Conservation (phyloP, 345 rosid genomes). For the Atalantia buxifolia region DNA sequence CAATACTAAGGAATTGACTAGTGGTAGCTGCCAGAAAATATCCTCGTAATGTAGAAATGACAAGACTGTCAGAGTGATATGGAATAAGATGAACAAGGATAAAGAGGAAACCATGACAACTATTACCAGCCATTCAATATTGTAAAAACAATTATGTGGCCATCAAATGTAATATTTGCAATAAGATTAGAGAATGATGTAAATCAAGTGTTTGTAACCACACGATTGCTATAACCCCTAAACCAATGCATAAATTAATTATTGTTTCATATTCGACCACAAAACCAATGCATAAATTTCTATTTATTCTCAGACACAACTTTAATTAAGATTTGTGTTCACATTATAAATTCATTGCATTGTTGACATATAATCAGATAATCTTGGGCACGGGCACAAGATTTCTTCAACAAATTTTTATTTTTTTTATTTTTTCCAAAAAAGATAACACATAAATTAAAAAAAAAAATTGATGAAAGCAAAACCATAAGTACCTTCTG, state of each 20-base stretch:
- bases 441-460: background rate
- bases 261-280: background rate
- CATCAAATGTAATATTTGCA: background rate
- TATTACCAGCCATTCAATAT: background rate
- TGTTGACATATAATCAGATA: background rate
- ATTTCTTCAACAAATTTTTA: too few species aligned
- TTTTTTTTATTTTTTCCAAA: background rate
- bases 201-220: background rate
- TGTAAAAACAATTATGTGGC: background rate
- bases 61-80: background rate
- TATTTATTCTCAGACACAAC: background rate
- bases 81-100: background rate
- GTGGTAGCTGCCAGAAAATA: background rate
- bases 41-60: background rate
- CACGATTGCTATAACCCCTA: background rate
- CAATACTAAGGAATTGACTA: background rate
- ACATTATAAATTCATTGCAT: background rate
- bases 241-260: background rate
- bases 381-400: background rate
- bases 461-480: background rate
- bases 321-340: background rate
- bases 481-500: constrained; percentile 47
- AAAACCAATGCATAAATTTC: background rate
- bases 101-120: background rate
- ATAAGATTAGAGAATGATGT: background rate